Evolutionary conservation across 805 yeast genomes (phyloP), one percentile per base, ranked within the genome.

Genomic region (Yamadazyma olivae): DNA sequence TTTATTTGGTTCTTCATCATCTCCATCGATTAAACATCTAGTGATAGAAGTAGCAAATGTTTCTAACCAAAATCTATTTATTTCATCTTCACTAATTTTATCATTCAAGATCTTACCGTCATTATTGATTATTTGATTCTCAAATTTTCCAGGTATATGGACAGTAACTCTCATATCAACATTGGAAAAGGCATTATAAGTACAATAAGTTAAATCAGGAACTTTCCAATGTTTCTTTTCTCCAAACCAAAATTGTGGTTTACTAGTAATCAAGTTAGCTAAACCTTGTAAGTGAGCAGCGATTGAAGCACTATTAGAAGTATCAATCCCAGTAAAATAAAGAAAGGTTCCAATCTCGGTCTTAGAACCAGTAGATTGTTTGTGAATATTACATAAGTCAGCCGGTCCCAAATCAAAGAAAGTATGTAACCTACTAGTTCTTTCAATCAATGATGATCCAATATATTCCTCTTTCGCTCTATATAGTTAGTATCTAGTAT

Each of bases 241-340:
- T 10, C 90, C 89, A 62, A 83, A 85, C 95, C 95, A 85, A 30
- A 75, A 64, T 55, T 85, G 95, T 21, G 75, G 63, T 40, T 74
- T 77, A 17, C 73, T 57, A 10, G 69, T 64, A 20, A 85, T 78
- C 24, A 80, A 65, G 36, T 75, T 83, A 22, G 88, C 81, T 44
- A 85, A 56, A 5, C 77, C 73, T 53, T 83, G 84, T 38, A 84
- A 61, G 39, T 79, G 79, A 1, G 89, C 89, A 8, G 91, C 90
- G 36, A 85, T 79, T 1, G 89, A 74, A 1, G 93, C 85, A 12
- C 87, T 75, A 49, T 78, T 81, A 17, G 87, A 78, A 14, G 84
- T 81, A 51, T 85, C 91, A 2, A 80, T 71, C 5, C 95, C 95
- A 0, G 86, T 74, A 46, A 76, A 79, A 56, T 85, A 84, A 31